phyloP scores from a whole-genome alignment of 495 filamentous ascomycete genomes.

The Penicillium cataractarum region DNA sequence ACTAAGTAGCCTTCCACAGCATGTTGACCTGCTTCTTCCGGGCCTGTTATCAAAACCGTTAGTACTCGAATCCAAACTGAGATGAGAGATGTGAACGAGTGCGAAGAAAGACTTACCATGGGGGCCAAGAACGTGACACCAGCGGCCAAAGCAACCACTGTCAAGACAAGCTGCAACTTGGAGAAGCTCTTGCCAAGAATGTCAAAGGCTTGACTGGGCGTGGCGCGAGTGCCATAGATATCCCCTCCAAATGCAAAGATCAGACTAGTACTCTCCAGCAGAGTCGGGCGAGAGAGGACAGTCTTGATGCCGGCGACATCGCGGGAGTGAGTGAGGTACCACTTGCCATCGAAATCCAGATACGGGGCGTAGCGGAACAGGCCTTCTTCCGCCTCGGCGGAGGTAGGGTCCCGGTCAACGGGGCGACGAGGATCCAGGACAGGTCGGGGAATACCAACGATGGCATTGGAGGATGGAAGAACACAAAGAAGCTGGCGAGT shows the following conservation, averaged over 20 bases:
- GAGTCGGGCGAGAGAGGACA: slow-evolving; percentile 71
- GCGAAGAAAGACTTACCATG: slow-evolving; percentile 63
- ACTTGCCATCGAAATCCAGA: slow-evolving; percentile 83
- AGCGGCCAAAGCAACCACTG: slow-evolving; percentile 73
- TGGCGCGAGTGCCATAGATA: slow-evolving; percentile 81
- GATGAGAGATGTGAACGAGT: neutral
- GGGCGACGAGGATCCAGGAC: slow-evolving; percentile 88
- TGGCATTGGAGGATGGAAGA: slow-evolving; percentile 67
- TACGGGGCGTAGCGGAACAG: slow-evolving; percentile 73
- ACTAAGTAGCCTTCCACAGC: slow-evolving; percentile 41
- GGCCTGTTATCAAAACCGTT: slow-evolving; percentile 28
- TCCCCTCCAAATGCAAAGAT: slow-evolving; percentile 88
- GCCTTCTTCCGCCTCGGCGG: slow-evolving; percentile 81
- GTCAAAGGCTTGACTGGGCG: slow-evolving; percentile 87
- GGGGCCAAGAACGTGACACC: slow-evolving; percentile 80
- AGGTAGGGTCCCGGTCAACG: slow-evolving; percentile 78
- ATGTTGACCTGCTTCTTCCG: slow-evolving; percentile 48
- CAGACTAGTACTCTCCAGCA: slow-evolving; percentile 91
- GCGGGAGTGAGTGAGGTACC: slow-evolving; percentile 78
- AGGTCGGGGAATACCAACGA: slow-evolving; percentile 77
- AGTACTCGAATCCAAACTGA: slow-evolving; percentile 5
- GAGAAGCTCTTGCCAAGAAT: slow-evolving; percentile 91
- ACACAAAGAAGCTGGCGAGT: slow-evolving; percentile 79
- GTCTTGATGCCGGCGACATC: slow-evolving; percentile 76
- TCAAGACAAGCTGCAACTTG: slow-evolving; percentile 80